These are phyloP conservation scores for Fraxinus baroniana DNA, from an alignment of 305 asterid genomes.

Conservation along the genomic window DNA sequence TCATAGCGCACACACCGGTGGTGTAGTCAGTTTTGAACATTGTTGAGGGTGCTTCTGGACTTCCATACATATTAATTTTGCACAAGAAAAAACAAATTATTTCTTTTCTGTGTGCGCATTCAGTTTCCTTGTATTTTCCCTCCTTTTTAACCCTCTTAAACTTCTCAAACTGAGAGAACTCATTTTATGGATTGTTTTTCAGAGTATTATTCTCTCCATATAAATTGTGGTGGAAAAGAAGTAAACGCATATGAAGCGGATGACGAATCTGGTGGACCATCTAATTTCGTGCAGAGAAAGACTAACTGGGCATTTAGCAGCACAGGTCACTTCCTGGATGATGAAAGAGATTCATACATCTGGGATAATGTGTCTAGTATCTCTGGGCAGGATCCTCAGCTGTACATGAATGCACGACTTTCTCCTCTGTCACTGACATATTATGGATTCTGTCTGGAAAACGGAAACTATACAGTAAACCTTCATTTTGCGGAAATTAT, in stretches of 20 bases:
- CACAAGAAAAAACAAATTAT: background rate
- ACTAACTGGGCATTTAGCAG: constrained; percentile 38
- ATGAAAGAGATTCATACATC: constrained; percentile 25
- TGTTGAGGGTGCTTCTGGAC: background rate
- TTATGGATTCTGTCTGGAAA: constrained; percentile 60
- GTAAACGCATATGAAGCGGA: constrained; percentile 31
- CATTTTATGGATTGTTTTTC: background rate
- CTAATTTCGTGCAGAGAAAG: constrained; percentile 16
- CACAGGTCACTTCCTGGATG: constrained; percentile 34
- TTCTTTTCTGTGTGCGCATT: background rate
- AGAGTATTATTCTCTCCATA: constrained; percentile 26
- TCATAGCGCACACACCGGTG: background rate
- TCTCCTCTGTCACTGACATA: constrained; percentile 73
- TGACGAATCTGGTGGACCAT: constrained; percentile 21
- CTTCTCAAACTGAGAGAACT: background rate
- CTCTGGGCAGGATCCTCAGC: constrained; percentile 36
- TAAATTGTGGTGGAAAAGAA: constrained; percentile 45
- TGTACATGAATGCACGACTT: constrained; percentile 58
- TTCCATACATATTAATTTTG: background rate
- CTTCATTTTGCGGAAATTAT: constrained; percentile 82
- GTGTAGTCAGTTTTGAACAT: background rate
- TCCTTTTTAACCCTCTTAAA: background rate
- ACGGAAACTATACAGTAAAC: constrained; percentile 62
- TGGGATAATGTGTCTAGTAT: constrained; percentile 33
- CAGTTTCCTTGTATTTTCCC: background rate